Evolutionary conservation across 1,284 basidiomycete genomes (phyloP).

Genomic region (Rhodotorula sp.): DNA sequence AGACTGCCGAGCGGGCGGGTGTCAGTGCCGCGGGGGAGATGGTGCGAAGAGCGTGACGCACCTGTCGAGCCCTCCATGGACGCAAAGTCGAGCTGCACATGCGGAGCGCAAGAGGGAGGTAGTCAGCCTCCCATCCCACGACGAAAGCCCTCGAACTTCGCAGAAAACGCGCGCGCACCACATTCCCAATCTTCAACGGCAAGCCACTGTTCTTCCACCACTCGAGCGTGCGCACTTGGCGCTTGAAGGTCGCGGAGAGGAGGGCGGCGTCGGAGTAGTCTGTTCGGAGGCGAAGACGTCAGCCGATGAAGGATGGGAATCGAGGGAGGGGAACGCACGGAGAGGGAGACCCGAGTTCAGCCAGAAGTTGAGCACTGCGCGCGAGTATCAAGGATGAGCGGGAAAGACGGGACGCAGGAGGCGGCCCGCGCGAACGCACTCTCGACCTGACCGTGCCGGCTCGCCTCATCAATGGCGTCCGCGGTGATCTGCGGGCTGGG

Average conservation of each 20-base stretch:
- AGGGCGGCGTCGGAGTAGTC: constrained; percentile 72
- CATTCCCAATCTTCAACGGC: constrained; percentile 71
- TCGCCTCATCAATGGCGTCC: constrained; percentile 54
- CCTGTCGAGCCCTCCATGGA: constrained; percentile 32
- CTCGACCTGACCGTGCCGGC: constrained; percentile 65
- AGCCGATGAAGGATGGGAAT: not conserved
- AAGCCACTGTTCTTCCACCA: constrained; percentile 68
- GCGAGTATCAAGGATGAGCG: no score
- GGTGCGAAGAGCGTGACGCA: no score
- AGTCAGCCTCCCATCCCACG: constrained; percentile 59
- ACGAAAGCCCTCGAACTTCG: constrained; percentile 55
- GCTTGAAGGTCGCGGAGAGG: constrained; percentile 69
- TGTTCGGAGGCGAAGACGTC: constrained; percentile 49
- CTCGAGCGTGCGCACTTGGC: constrained; percentile 65
- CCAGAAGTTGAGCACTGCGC: constrained; percentile 70
- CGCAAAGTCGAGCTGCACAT: constrained; percentile 29
- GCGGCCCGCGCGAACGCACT: constrained; percentile 14
- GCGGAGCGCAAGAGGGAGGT: not conserved
- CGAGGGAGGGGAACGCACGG: constrained; percentile 2
- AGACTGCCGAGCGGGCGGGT: constrained; percentile 13
- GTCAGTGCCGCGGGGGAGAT: not conserved
- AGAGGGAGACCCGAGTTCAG: constrained; percentile 53
- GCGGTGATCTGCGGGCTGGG: constrained; percentile 32
- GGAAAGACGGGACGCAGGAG: not conserved
- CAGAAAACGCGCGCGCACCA: constrained; percentile 38